These are phyloP conservation scores for Mycena amicta DNA, from an alignment of 768 basidiomycete genomes.

Conservation along the genomic window DNA sequence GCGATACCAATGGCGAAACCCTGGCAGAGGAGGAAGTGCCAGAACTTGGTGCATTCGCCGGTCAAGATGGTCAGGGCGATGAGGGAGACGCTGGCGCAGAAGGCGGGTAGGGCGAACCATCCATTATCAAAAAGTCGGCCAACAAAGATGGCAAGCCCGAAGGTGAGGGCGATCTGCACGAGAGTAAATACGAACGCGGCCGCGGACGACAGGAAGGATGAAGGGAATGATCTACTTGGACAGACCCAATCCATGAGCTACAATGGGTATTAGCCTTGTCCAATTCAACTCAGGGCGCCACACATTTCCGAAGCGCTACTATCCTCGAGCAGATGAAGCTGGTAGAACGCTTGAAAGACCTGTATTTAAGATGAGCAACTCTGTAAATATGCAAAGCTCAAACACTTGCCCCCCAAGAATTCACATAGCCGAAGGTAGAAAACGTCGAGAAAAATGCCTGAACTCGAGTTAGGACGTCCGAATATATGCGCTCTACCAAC, in stretches of 20 bases:
- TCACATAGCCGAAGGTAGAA: conserved; percentile 64
- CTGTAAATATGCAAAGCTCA: not conserved
- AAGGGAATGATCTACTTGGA: conserved; percentile 48
- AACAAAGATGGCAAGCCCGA: conserved; percentile 61
- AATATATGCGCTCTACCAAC: not conserved
- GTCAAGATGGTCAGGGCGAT: conserved; percentile 63
- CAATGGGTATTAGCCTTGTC: not conserved
- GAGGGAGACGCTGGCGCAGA: conserved; percentile 50
- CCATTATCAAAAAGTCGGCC: conserved; percentile 79
- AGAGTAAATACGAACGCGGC: not conserved
- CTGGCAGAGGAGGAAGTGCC: conserved; percentile 80
- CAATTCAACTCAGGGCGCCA: conserved; percentile 48
- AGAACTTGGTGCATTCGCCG: conserved; percentile 71
- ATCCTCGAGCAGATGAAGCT: conserved; percentile 49
- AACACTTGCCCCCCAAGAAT: conserved; percentile 69
- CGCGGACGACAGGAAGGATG: not conserved
- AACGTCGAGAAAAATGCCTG: conserved; percentile 13
- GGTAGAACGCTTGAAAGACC: conserved; percentile 78
- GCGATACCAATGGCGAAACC: conserved; percentile 67
- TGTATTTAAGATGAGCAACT: conserved; percentile 28
- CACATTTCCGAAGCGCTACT: conserved; percentile 52
- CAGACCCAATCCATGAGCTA: conserved; percentile 82
- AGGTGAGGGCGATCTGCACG: conserved; percentile 68
- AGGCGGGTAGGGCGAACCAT: conserved; percentile 55
- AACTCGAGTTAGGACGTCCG: not conserved